Percentiles rank a stretch among this genome's conserved stretches.
phyloP scores from a whole-genome alignment of 108 stramenopile species.

The Aurantiochytrium sp. region DNA sequence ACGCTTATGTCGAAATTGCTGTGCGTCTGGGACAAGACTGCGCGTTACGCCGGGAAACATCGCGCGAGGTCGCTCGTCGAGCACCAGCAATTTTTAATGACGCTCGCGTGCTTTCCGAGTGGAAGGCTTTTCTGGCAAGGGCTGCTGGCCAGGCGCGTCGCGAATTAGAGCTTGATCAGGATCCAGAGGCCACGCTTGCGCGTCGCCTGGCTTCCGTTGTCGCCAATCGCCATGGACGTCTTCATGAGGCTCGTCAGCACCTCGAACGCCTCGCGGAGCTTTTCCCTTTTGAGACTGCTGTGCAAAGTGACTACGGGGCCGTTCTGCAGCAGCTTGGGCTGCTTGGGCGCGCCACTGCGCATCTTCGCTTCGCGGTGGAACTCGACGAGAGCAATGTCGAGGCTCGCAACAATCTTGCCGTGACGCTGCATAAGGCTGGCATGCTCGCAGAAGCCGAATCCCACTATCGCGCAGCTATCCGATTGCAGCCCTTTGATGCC shows the following conservation, averaged over 20 bases:
- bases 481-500: neutral
- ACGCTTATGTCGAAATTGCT: constrained; percentile 26
- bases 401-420: neutral
- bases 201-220: too few species aligned
- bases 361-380: neutral
- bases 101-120: neutral
- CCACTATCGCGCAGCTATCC: neutral
- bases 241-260: neutral
- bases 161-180: neutral
- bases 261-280: neutral
- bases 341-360: neutral
- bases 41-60: neutral
- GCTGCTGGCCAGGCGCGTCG: neutral
- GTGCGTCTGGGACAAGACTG: constrained; percentile 8
- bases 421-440: neutral
- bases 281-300: neutral
- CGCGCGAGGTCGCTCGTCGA: neutral
- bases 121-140: constrained; percentile 12
- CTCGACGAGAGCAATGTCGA: neutral
- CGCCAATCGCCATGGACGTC: neutral
- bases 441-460: neutral
- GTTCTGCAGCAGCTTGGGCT: constrained; percentile 7
- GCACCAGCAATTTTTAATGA: constrained; percentile 18
- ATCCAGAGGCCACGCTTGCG: too few species aligned
- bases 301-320: constrained; percentile 15